A percentile compares a stretch with the other conserved stretches of the same genome.
Evolutionary conservation across 1,139 yeast genomes (phyloP).

Genomic region (Pichia inconspicua): DNA sequence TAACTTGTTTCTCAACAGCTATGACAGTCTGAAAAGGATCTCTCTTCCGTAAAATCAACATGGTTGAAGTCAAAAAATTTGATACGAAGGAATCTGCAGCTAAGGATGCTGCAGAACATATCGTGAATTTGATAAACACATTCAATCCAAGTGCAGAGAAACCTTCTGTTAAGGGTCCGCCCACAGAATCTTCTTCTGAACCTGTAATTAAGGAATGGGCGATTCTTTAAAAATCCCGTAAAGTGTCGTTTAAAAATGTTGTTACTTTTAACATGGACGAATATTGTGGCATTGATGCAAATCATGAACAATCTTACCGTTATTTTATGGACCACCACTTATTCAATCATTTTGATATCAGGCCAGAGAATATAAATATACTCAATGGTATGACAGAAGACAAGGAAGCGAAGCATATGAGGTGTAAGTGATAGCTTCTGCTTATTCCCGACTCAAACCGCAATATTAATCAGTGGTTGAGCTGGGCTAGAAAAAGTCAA

Average conservation of each 20-base stretch:
- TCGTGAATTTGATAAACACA: conserved; percentile 36
- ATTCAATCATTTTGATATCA: conserved; percentile 53
- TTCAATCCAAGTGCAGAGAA: conserved; percentile 40
- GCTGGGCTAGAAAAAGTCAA: no score
- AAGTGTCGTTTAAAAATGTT: conserved; percentile 45
- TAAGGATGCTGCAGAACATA: conserved; percentile 41
- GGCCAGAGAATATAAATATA: conserved; percentile 46
- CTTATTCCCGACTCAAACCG: no score
- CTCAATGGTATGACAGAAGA: conserved; percentile 46
- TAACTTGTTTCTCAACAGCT: no score
- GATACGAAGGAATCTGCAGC: conserved; percentile 37
- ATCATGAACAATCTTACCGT: conserved; percentile 49
- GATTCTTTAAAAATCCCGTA: conserved; percentile 38
- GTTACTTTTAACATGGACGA: conserved; percentile 62
- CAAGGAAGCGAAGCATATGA: conserved; percentile 39
- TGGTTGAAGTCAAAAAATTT: conserved; percentile 5
- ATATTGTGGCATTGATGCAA: conserved; percentile 44
- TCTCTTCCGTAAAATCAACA: not conserved
- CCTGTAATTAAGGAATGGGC: conserved; percentile 46
- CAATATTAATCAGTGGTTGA: no score
- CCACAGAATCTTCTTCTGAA: conserved; percentile 63
- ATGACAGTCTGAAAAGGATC: no score
- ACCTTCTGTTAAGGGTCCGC: conserved; percentile 56
- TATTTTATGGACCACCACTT: conserved; percentile 54
- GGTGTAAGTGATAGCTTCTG: conserved; percentile 1